Evolutionary conservation across 306 rosid species (phyloP), one percentile per base, ranked within the genome.

Genomic region (Crataegus laevigata): DNA sequence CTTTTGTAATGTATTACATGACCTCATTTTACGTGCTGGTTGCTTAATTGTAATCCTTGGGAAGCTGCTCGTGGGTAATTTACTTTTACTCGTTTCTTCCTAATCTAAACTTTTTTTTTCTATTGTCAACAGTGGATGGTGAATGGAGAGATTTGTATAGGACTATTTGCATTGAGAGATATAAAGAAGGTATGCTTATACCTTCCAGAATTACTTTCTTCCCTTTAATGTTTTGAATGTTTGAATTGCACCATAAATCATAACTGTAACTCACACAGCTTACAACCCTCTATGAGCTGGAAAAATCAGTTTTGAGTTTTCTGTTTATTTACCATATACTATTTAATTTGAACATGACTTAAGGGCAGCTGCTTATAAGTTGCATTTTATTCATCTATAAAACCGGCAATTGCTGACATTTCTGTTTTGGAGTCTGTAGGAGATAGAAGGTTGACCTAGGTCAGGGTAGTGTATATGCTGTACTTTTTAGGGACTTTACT

Each of bases 141-240:
- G 85, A 96, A 92, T 82, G 99, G 99, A 80, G 99, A 96, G 83
- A 91, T 96, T 82, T 96, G 99, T 80, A 91, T 96, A 80, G 99
- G 99, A 80, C 87, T 96, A 67, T 96, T 96, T 86, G 94, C 99
- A 28, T 54, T 88, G 83, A 92, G 90, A 84, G 85, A 89, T 84
- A 90, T 96, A 77, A 90, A 91, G 91, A 86, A 96, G 99, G 99
- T 96, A 84, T 67, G 63, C 78, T 71, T 76, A 36, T 66, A 11
- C 59, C 65, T 26, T 73, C 30, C 51, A 54, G 72, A 42, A 52
- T 80, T 77, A 75, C 66, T 66, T 76, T 69, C 54, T 24, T 75
- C 29, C 9, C 61, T 43, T n/a, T 55, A 54, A 18, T 63, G 73
- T 69, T 79, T 71, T 67, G 68, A 58, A 25, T 38, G 68, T 12